These are phyloP conservation scores for Euphorbia lathyris DNA, from an alignment of 345 rosid genomes.

Conservation along the genomic window DNA sequence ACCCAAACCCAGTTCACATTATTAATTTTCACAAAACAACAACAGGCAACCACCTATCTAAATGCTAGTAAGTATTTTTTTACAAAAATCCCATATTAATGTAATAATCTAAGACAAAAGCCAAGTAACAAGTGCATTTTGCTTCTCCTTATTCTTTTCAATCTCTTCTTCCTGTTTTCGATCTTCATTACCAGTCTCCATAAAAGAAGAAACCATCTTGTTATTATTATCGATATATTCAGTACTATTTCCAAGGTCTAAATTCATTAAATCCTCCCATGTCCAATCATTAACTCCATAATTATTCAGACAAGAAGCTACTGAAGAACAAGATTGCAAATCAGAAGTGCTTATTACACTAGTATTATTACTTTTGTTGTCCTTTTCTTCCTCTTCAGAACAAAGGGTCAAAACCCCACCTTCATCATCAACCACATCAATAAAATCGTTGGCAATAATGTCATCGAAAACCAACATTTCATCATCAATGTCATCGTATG, in stretches of 20 bases:
- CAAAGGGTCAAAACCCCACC: background rate
- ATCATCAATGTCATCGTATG: conserved; percentile 16
- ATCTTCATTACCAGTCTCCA: conserved; percentile 26
- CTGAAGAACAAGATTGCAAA: conserved; percentile 17
- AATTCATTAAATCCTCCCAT: conserved; percentile 28
- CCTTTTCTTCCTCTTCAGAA: background rate
- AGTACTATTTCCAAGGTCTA: conserved; percentile 17
- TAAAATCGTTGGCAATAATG: conserved; percentile 11
- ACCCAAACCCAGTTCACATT: no score
- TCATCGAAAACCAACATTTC: conserved; percentile 21
- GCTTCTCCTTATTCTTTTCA: conserved; percentile 20
- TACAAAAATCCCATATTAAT: no score
- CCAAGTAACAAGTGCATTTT: conserved; percentile 40
- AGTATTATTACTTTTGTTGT: background rate
- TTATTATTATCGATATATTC: conserved; percentile 8
- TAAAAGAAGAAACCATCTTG: conserved; percentile 21
- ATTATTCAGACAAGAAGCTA: conserved; percentile 23
- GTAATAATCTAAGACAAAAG: conserved; percentile 32
- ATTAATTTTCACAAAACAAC: background rate
- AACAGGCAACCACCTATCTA: no score
- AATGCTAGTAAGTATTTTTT: no score
- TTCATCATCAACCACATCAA: conserved; percentile 18
- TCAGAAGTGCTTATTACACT: conserved; percentile 2
- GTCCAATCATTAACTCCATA: conserved; percentile 33
- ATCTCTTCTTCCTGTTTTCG: conserved; percentile 19